Conservation (phyloP, 345 rosid genomes). For the Passiflora organensis region DNA sequence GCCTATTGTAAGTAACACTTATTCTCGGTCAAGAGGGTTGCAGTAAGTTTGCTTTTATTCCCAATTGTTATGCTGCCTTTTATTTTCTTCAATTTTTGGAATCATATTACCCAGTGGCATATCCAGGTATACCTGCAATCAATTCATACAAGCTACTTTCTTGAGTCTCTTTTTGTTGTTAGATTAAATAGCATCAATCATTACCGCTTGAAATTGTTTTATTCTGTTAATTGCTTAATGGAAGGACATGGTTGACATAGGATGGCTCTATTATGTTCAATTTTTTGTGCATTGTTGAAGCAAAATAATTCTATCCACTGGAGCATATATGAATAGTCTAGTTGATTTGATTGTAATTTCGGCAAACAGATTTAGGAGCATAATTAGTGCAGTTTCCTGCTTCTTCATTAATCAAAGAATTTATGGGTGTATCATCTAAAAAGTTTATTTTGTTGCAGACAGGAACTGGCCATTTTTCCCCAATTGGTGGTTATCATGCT, state of each 20-base stretch:
- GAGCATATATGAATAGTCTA: too few species aligned
- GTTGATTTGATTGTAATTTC: background rate
- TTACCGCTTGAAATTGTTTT: background rate
- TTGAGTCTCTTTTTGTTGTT: background rate
- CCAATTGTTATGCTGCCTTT: too few species aligned
- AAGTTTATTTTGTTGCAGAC: slow-evolving; percentile 66
- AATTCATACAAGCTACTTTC: too few species aligned
- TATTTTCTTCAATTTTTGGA: too few species aligned
- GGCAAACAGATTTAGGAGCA: background rate
- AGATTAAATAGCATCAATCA: too few species aligned
- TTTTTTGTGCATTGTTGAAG: background rate
- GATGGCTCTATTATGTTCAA: background rate
- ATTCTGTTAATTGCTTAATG: too few species aligned
- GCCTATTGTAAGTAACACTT: too few species aligned
- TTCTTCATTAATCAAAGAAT: slow-evolving; percentile 8
- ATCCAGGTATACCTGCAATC: too few species aligned
- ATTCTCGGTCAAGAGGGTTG: too few species aligned
- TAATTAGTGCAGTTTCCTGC: slow-evolving; percentile 6
- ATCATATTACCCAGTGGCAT: too few species aligned
- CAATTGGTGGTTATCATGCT: slow-evolving; percentile 91
- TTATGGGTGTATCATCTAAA: background rate
- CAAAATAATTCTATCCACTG: background rate
- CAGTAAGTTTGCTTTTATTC: too few species aligned
- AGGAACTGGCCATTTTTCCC: slow-evolving; percentile 92
- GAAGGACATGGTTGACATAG: background rate